These are phyloP conservation scores for Aureobasidium pullulans DNA, from an alignment of 2,329 filamentous ascomycete species.

Conservation along the genomic window DNA sequence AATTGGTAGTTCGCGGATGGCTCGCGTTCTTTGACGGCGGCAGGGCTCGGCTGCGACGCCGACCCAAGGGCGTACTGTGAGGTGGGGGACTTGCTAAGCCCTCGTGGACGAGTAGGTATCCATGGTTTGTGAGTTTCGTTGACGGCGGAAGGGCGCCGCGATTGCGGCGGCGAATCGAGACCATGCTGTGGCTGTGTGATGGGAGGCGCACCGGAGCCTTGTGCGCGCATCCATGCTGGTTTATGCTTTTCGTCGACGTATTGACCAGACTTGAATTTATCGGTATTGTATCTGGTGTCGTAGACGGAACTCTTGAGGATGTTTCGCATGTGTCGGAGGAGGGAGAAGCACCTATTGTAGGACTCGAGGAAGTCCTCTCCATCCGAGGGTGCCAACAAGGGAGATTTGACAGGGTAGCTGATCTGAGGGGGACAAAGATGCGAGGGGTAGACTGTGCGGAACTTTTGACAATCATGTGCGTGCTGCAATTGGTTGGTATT, in stretches of 20 bases:
- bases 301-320: not conserved
- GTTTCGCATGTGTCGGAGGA: not conserved
- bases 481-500: not conserved
- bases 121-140: too few species aligned
- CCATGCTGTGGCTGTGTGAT: not conserved
- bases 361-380: not conserved
- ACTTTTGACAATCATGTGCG: not conserved
- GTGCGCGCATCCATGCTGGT: not conserved
- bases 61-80: too few species aligned
- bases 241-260: not conserved
- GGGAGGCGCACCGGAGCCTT: too few species aligned
- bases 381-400: not conserved
- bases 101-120: too few species aligned
- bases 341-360: not conserved
- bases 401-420: not conserved
- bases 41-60: too few species aligned
- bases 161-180: too few species aligned
- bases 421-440: not conserved
- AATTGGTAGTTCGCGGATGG: not conserved
- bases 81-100: too few species aligned
- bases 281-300: not conserved
- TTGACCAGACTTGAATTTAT: not conserved
- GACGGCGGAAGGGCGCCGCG: too few species aligned
- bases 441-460: not conserved
- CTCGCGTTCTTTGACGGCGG: not conserved